phyloP scores from a whole-genome alignment of 2,329 filamentous ascomycete species.

The Botrytis pseudocinerea region DNA sequence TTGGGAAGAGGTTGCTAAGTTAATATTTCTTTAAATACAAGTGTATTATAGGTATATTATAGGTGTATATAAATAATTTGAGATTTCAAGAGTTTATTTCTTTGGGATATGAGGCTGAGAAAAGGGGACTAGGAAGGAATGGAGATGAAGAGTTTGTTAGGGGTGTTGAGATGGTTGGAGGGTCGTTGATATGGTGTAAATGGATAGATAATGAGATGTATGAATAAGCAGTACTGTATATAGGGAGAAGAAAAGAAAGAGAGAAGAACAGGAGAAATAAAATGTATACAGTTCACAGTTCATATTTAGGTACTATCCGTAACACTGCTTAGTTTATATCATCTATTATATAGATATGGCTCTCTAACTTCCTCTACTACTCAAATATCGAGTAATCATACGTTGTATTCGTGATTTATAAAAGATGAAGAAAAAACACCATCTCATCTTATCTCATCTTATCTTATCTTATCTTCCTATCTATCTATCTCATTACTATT shows the following conservation, averaged over 20 bases:
- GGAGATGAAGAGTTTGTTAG: not conserved
- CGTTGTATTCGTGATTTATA: not conserved
- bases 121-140: rapidly evolving
- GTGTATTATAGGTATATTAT: no score
- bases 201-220: not conserved
- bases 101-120: rapidly evolving
- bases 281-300: no score
- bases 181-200: not conserved
- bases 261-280: not conserved
- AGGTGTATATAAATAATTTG: not conserved
- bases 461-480: not conserved
- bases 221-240: not conserved
- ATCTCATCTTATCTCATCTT: not conserved
- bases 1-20: no score
- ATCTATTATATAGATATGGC: not conserved
- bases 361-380: not conserved
- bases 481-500: not conserved
- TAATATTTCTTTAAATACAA: no score
- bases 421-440: not conserved
- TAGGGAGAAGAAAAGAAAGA: not conserved
- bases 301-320: not conserved
- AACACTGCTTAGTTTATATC: not conserved
- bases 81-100: not conserved
- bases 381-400: not conserved
- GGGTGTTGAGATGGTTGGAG: not conserved